A percentile compares a stretch with the other conserved stretches of the same genome.
These are phyloP conservation scores for Lepidium aucheri DNA, from an alignment of 345 rosid genomes.

Conservation along the genomic window DNA sequence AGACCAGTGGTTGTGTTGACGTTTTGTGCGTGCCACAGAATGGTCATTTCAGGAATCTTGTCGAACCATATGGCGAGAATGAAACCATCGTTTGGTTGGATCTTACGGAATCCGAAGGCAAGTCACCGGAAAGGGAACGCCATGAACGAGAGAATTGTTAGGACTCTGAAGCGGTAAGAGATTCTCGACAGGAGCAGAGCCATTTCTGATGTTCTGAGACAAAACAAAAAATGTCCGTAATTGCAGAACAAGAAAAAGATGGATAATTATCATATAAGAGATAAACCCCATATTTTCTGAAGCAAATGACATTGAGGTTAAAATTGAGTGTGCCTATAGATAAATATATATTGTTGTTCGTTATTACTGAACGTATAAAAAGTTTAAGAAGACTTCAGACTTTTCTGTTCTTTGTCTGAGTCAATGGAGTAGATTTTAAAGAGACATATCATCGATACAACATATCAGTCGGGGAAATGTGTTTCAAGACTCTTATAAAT, in stretches of 20 bases:
- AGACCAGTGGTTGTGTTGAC: background rate
- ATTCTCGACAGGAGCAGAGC: constrained; percentile 1
- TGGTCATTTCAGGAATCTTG: constrained; percentile 14
- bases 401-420: background rate
- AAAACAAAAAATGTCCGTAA: background rate
- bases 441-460: too few species aligned
- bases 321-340: background rate
- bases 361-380: too few species aligned
- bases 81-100: constrained; percentile 2
- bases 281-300: background rate
- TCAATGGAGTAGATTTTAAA: background rate
- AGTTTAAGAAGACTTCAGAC: background rate
- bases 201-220: constrained; percentile 9
- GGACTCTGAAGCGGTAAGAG: constrained; percentile 1
- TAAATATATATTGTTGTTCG: background rate
- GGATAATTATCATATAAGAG: too few species aligned
- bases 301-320: background rate
- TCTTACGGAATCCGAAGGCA: constrained; percentile 21
- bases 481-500: too few species aligned
- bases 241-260: background rate
- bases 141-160: constrained; percentile 3
- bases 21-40: constrained; percentile 17
- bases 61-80: constrained; percentile 30
- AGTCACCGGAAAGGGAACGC: constrained; percentile 19
- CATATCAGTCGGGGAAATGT: too few species aligned